phyloP scores from a whole-genome alignment of 257 asterid genomes.

The Ehretia macrophylla region DNA sequence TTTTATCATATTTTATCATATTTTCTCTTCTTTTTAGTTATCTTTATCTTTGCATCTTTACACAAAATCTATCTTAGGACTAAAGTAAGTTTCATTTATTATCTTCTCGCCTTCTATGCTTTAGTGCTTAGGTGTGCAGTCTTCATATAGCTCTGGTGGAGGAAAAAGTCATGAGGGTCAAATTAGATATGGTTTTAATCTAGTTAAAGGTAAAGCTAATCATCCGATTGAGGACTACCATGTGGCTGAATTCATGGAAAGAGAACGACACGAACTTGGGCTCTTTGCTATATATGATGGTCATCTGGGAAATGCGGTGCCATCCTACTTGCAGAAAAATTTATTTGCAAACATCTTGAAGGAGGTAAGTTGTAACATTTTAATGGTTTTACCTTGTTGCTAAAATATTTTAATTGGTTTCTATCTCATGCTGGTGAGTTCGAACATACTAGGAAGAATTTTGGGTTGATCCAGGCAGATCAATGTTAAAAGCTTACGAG shows the following conservation, averaged over 20 bases:
- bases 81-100: neutral
- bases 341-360: conserved; percentile 35
- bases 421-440: conserved; percentile 7
- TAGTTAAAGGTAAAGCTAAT: conserved; percentile 58
- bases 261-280: conserved; percentile 36
- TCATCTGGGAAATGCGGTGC: conserved; percentile 37
- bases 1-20: no score
- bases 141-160: conserved; percentile 29
- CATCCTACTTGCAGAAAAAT: conserved; percentile 38
- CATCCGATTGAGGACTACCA: conserved; percentile 92
- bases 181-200: conserved; percentile 45
- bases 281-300: conserved; percentile 45
- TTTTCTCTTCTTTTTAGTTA: neutral
- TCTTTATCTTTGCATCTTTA: neutral
- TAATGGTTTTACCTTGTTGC: neutral
- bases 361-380: conserved; percentile 24
- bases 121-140: conserved; percentile 35
- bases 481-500: conserved; percentile 36
- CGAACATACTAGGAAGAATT: conserved; percentile 27
- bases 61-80: neutral
- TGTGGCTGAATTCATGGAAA: conserved; percentile 48
- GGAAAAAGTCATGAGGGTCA: conserved; percentile 34
- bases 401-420: neutral
- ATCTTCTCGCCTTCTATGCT: neutral
- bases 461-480: conserved; percentile 31